Evolutionary conservation across 2,329 filamentous ascomycete genomes (phyloP).

Genomic region (Salinomyces thailandicus): DNA sequence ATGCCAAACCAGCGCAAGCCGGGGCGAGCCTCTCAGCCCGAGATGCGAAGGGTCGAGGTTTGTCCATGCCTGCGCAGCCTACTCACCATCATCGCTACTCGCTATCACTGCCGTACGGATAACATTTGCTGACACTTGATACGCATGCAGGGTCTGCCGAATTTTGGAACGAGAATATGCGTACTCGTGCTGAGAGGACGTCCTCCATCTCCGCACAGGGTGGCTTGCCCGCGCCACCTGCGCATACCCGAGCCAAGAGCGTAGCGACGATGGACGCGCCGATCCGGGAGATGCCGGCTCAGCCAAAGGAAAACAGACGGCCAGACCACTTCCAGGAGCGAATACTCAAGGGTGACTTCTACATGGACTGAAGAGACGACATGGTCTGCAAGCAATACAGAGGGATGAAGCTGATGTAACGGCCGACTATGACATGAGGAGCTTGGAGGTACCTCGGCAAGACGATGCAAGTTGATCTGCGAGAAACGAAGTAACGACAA

Average conservation of each 20-base stretch:
- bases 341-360: constrained; percentile 94
- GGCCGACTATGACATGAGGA: neutral
- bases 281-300: constrained; percentile 35
- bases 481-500: too few relatives aligned
- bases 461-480: too few relatives aligned
- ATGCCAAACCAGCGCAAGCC: constrained; percentile 21
- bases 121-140: constrained; percentile 33
- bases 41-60: constrained; percentile 47
- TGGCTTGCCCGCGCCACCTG: constrained; percentile 2
- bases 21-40: constrained; percentile 38
- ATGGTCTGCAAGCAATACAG: neutral
- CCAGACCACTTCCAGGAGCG: constrained; percentile 94
- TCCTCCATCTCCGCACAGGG: constrained; percentile 43
- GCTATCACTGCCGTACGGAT: constrained; percentile 32
- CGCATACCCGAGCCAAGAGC: constrained; percentile 59
- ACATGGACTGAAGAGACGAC: constrained; percentile 63
- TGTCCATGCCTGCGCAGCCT: constrained; percentile 35
- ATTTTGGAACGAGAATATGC: constrained; percentile 95
- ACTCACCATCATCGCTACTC: constrained; percentile 4
- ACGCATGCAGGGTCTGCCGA: constrained; percentile 60
- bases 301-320: constrained; percentile 46
- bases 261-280: constrained; percentile 52
- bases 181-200: constrained; percentile 72
- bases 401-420: neutral
- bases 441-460: too few relatives aligned